These are phyloP conservation scores for Mycosphaerella sp. DNA, from an alignment of 2,329 filamentous ascomycete species.

Conservation along the genomic window DNA sequence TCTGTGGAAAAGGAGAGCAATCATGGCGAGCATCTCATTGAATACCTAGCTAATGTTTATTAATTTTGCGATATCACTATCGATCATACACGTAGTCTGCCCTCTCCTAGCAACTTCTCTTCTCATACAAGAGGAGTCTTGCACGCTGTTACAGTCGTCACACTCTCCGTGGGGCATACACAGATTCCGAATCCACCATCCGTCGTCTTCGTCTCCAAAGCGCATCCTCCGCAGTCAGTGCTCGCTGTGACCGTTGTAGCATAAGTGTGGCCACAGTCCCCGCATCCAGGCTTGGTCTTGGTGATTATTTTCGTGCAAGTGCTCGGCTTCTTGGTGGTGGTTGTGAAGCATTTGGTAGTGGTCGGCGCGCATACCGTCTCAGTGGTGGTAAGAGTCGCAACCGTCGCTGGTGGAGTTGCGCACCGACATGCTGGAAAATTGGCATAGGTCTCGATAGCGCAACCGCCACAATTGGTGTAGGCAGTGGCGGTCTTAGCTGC, in stretches of 20 bases:
- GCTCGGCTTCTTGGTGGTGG: background rate
- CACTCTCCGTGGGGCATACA: constrained; percentile 12
- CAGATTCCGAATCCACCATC: constrained; percentile 11
- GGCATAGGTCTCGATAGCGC: constrained; percentile 5
- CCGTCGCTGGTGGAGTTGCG: constrained; percentile 1
- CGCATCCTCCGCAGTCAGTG: constrained; percentile 13
- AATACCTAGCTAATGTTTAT: too few species aligned
- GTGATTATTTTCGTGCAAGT: constrained; percentile 7
- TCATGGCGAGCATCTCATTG: too few species aligned
- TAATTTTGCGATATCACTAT: too few species aligned
- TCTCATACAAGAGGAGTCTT: background rate
- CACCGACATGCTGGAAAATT: constrained; percentile 14
- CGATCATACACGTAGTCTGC: background rate
- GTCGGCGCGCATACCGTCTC: constrained; percentile 9
- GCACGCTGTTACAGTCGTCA: constrained; percentile 8
- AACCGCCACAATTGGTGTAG: constrained; percentile 13
- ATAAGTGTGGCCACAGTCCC: constrained; percentile 13
- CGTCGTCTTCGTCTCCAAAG: constrained; percentile 8
- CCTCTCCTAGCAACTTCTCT: background rate
- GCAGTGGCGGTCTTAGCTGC: constrained; percentile 11
- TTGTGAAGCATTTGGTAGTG: background rate
- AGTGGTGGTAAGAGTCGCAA: constrained; percentile 9
- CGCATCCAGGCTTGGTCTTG: constrained; percentile 4
- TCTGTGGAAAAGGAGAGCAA: too few species aligned
- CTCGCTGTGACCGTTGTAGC: constrained; percentile 10